These are phyloP conservation scores for Hura crepitans DNA, from an alignment of 441 rosid species.

Conservation along the genomic window DNA sequence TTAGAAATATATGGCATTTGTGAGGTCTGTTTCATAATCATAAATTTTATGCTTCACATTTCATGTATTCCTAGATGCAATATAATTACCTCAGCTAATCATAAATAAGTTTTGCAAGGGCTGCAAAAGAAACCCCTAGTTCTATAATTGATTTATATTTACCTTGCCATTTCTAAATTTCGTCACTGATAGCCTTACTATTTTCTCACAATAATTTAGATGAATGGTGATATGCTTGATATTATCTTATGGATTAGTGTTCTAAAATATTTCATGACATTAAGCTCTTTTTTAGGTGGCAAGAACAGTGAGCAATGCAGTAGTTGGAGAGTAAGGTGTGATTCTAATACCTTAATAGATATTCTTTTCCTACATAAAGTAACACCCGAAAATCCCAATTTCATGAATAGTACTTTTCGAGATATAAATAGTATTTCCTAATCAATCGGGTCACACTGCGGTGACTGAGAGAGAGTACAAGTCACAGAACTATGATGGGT, in stretches of 20 bases:
- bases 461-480: no score
- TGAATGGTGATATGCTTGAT: neutral
- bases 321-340: constrained; percentile 82
- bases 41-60: neutral
- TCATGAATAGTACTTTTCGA: no score
- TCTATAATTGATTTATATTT: neutral
- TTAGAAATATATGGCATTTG: constrained; percentile 95
- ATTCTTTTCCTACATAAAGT: constrained; percentile 63
- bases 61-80: neutral
- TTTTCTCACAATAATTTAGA: neutral
- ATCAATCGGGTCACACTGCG: no score
- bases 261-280: neutral
- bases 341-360: constrained; percentile 82
- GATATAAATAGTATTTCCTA: no score
- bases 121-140: neutral
- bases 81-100: neutral
- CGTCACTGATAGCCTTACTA: neutral
- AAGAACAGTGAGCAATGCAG: constrained; percentile 78
- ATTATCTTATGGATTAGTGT: neutral
- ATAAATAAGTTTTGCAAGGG: neutral
- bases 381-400: no score
- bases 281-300: constrained; percentile 55
- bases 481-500: no score
- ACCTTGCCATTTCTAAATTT: neutral
- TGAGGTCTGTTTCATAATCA: constrained; percentile 56